phyloP scores from a whole-genome alignment of 2,329 filamentous ascomycete genomes.

The Zasmidium citrigriseum region DNA sequence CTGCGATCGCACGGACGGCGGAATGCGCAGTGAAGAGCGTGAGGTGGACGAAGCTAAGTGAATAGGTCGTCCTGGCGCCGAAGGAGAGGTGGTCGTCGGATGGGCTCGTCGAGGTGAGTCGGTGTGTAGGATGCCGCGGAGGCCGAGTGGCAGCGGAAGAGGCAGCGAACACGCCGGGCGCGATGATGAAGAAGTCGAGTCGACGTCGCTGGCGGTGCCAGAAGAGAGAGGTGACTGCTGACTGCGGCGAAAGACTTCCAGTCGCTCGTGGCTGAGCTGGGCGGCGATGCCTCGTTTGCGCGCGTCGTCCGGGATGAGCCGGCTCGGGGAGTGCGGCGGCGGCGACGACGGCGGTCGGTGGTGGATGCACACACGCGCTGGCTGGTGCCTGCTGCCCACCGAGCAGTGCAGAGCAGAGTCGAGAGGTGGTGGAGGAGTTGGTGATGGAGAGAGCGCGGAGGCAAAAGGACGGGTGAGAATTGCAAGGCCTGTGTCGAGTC shows the following conservation, averaged over 20 bases:
- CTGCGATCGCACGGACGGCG: conserved; percentile 5
- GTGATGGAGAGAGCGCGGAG: not conserved
- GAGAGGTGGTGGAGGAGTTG: not conserved
- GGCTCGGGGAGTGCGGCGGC: too few relatives aligned
- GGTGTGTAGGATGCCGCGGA: not conserved
- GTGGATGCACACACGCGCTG: not conserved
- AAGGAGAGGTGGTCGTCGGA: not conserved
- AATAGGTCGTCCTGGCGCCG: conserved; percentile 33
- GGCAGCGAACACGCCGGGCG: not conserved
- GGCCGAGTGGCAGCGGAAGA: not conserved
- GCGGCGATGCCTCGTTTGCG: not conserved
- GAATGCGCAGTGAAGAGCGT: not conserved
- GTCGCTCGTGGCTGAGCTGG: not conserved
- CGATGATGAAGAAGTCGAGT: not conserved
- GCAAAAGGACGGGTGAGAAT: not conserved
- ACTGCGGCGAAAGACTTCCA: not conserved
- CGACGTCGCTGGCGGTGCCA: not conserved
- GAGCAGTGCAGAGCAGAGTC: not conserved
- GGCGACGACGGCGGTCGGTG: too few relatives aligned
- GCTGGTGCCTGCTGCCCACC: not conserved
- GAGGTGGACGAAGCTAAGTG: conserved; percentile 28
- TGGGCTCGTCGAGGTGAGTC: not conserved
- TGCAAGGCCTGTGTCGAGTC: not conserved
- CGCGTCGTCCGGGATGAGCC: not conserved
- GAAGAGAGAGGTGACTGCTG: not conserved